Percentiles rank a stretch among this genome's conserved stretches.
phyloP scores from a whole-genome alignment of 78 protist genomes.

The Planoprotostelium fungivorum region DNA sequence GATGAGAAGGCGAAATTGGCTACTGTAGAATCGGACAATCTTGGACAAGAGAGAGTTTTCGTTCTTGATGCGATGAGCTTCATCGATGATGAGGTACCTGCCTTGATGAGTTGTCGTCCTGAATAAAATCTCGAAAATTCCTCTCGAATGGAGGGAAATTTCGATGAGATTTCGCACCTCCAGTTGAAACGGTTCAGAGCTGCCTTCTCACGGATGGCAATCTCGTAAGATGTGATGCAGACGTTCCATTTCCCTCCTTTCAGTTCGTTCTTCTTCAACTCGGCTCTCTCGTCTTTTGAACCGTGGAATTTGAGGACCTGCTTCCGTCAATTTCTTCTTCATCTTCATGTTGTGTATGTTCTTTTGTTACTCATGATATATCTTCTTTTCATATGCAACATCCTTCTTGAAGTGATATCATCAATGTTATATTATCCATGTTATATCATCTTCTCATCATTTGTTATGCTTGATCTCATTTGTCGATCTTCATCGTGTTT shows the following conservation, averaged over 20 bases:
- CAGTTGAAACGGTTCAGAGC: slow-evolving; percentile 75
- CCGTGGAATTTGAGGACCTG: slow-evolving; percentile 77
- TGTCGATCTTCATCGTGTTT: too few species aligned
- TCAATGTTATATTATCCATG: too few species aligned
- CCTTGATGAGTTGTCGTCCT: too few species aligned
- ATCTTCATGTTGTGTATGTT: too few species aligned
- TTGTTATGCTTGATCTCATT: too few species aligned
- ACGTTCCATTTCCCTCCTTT: slow-evolving; percentile 81
- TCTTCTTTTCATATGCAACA: too few species aligned
- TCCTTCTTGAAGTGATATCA: too few species aligned
- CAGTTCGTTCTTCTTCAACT: slow-evolving; percentile 37
- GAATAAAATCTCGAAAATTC: background rate
- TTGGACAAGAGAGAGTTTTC: slow-evolving; percentile 78
- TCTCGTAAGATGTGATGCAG: slow-evolving; percentile 88
- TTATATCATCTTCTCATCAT: too few species aligned
- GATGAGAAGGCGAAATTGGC: slow-evolving; percentile 79
- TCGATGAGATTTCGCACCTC: slow-evolving; percentile 17
- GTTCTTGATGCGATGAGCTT: slow-evolving; percentile 98
- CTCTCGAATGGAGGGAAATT: background rate
- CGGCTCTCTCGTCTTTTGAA: slow-evolving; percentile 72
- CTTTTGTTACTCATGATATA: too few species aligned
- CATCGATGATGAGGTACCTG: slow-evolving; percentile 91
- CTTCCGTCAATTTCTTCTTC: too few species aligned
- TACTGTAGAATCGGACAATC: slow-evolving; percentile 52
- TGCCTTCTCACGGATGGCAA: slow-evolving; percentile 75